Evolutionary conservation across 129 eudicot species (phyloP), one percentile per base, ranked within the genome.

Genomic region (Apium graveolens): DNA sequence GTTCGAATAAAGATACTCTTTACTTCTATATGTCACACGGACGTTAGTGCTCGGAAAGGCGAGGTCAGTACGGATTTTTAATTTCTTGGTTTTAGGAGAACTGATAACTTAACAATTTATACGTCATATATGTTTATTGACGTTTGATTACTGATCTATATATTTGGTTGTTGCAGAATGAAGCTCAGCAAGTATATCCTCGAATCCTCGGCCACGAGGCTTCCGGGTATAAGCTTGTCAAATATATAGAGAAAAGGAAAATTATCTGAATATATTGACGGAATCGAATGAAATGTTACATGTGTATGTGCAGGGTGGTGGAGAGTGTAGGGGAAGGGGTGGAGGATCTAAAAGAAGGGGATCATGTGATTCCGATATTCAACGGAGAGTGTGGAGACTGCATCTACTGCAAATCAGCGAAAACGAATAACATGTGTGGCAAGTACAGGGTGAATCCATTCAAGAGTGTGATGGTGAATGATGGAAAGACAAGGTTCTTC

Each of bases 321-420:
- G 92, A 90, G 81, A 90, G 96, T 69, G 90, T 90, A 37, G 96
- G 96, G 48, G 92, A 86, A 84, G 92, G 92, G 0, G 96, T 90
- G 76, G 80, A 39, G 29, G 90, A 86, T 70, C 32, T 90, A 81
- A 82, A 81, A 43, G 84, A 37, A 49, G 96, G 96, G 16, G 96
- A 90, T 80, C 87, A 84, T 0, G 92, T 90, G 0, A 83, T 90
- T 20, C 89, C 92, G 12, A 86, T 90, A 63, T 90, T 86, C 76
- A 79, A 88, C 73, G 92, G 92, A n/a, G 96, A 90, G 60, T 90
- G 96, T 68, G 79, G 78, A 1, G 77, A 86, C 3, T 90, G 96
- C 65, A 81, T 21, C 46, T 81, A 88, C 81, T 90, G 96, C 88
- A 85, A 81, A 42, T 88, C 92, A 0, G 1, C 0, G 34, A 78